Percentiles rank a stretch among this genome's conserved stretches.
Conservation (phyloP, 805 yeast species). For the Metschnikowia arizonensis region DNA sequence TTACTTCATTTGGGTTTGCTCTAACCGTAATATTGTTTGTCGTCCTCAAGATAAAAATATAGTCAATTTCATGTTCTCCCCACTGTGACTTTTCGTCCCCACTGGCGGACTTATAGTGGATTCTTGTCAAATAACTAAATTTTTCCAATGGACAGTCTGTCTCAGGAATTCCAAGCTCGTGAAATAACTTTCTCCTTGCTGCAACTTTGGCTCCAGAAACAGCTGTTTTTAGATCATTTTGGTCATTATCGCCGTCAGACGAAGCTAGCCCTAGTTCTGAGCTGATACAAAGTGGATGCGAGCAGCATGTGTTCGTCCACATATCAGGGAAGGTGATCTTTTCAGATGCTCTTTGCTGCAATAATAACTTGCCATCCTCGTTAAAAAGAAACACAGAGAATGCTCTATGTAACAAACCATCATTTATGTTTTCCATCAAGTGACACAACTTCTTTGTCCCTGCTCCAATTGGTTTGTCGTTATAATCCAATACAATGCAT, state of each 20-base stretch:
- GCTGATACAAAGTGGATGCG: conserved; percentile 87
- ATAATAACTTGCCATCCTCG: conserved; percentile 64
- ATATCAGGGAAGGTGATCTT: conserved; percentile 93
- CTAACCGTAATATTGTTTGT: conserved; percentile 50
- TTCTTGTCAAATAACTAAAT: conserved; percentile 84
- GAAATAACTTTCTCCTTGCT: conserved; percentile 87
- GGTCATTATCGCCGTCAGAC: conserved; percentile 9
- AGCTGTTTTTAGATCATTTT: conserved; percentile 49
- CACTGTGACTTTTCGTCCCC: conserved; percentile 62
- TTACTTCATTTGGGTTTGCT: conserved; percentile 71
- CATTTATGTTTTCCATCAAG: conserved; percentile 78
- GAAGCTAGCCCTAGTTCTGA: conserved; percentile 63
- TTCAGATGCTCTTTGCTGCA: conserved; percentile 95
- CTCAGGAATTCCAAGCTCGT: conserved; percentile 81
- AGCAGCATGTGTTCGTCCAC: conserved; percentile 99
- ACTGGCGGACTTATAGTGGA: conserved; percentile 84
- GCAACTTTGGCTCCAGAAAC: conserved; percentile 79
- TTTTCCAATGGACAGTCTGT: conserved; percentile 57
- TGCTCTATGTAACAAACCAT: conserved; percentile 90
- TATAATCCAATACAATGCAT: conserved; percentile 86
- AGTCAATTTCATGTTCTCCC: conserved; percentile 99
- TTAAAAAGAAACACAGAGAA: conserved; percentile 93
- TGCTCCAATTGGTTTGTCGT: conserved; percentile 86
- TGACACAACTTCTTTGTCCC: conserved; percentile 91
- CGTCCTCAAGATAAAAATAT: conserved; percentile 74